Evolutionary conservation across 768 basidiomycete species (phyloP), one percentile per base, ranked within the genome.

Genomic region (Mycena alexandri): DNA sequence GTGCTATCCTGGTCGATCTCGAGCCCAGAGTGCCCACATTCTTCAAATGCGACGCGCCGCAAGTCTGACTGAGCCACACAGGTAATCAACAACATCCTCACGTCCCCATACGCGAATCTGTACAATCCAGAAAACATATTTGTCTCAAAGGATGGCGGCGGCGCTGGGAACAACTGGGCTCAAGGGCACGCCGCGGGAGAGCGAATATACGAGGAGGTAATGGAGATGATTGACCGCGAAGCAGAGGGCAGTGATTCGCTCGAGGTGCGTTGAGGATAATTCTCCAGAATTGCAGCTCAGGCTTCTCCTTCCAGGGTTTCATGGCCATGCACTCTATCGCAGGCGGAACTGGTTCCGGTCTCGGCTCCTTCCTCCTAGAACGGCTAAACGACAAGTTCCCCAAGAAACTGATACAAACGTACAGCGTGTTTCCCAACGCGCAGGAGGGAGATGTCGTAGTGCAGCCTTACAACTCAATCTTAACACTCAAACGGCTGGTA

Each of bases 91-190:
- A 94, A 93, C 69, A 99, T 99, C 75, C 85, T 95, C 43, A 84
- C 90, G 24, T 95, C 95, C 34, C 89, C 94, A 0, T 96, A 93
- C 81, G 92, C 93, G 53, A 92, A 89, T 73, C 81, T 99, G 38
- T 99, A 98, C 79, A 99, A 99, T 76, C 96, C 96, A 0, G 98
- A 99, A 76, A 99, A 99, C 74, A 97, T 99, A 43, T 99, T 94
- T 75, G 84, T 96, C 24, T 95, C 94, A 2, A 94, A 96, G 79
- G 96, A 97, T 75, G 98, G 98, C 6, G 96, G 98, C n/a, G 98
- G 98, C 38, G 98, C 98, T 14, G 98, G 98, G 19, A 99, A 99
- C 75, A 99, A 98, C 76, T 99, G 97, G 95, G 97, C 97, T 0
- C 94, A 96, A 72, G 97, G 97, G 16, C 96, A 96, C 75, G 86